Base-by-base conservation (phyloP, 495 filamentous ascomycete genomes). In the Penicillium goetzii region DNA sequence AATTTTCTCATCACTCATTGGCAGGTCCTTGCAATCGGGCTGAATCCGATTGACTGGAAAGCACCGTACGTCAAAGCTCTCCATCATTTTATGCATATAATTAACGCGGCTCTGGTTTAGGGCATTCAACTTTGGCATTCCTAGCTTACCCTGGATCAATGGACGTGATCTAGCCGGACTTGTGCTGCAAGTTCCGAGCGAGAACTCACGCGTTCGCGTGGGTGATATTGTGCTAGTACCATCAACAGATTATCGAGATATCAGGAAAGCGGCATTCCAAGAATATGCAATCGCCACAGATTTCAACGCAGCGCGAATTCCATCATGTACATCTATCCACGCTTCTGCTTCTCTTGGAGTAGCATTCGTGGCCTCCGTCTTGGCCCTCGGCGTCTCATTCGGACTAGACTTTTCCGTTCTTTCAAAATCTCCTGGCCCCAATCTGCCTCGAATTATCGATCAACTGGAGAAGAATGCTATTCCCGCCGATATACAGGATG, bases 31-130 rank as follows among this genome's bases (percentile, higher is more conserved):
- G 84, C 83, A 10, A 84, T 90, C 73, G 89, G 88, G 3, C 73
- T 91, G 55, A 90, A 90, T 72, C 89, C 88, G 3, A 84, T 90
- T 52, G 89, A 91, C 70, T 90, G 89, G 89, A 90, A 90, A 76
- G 84, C 81, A 66, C 86, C 86, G 86, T 89, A 79, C 36, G 81
- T 43, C 26, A 28, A 32, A 6, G 19, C 8, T 14, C 17, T 12
- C 33, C 59, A 5, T 9, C 14, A 12, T 21, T 6, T 0, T 17
- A n/a, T 30, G 4, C 14, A 30, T 51, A 19, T 28, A 9, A 57
- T 58, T 68, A 49, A 73, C 61, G n/a, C 25, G 12, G 26, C 2
- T 10, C 32, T 1, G 8, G 5, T 17, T 11, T 32, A 72, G 85
- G 14, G 88, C 87, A 58, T 90, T 84, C 67, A 86, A 86, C 67